These are phyloP conservation scores for Eucalyptus guilfoylei DNA, from an alignment of 345 rosid genomes.

Conservation along the genomic window DNA sequence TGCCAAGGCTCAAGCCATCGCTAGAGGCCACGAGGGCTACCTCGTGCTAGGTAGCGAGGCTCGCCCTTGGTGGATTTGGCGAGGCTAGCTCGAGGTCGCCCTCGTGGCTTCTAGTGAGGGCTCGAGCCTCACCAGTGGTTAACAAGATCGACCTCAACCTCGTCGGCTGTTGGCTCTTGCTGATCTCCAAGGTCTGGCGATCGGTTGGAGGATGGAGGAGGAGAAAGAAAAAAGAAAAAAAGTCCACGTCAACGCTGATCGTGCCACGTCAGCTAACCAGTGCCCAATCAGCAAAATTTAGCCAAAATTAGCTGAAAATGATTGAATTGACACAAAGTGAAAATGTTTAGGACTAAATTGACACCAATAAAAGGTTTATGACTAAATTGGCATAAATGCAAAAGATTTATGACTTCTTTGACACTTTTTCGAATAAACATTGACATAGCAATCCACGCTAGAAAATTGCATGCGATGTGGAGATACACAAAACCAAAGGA, in stretches of 20 bases:
- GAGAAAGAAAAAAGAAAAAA: too few relatives aligned
- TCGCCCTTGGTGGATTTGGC: fast-evolving
- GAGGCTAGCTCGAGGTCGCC: fast-evolving
- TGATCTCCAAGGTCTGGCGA: fast-evolving
- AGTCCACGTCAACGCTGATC: fast-evolving
- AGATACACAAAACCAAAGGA: not conserved
- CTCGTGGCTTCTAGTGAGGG: fast-evolving
- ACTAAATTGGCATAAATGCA: fast-evolving
- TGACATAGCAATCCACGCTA: fast-evolving
- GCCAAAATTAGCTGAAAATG: fast-evolving
- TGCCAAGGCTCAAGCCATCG: too few relatives aligned
- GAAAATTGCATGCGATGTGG: not conserved
- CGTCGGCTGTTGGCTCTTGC: fast-evolving
- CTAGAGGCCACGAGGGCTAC: fast-evolving
- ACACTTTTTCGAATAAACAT: not conserved
- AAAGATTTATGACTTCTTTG: fast-evolving
- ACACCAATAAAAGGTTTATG: fast-evolving
- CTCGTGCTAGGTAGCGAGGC: fast-evolving
- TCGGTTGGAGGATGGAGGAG: fast-evolving
- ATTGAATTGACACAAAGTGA: fast-evolving
- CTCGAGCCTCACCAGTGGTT: fast-evolving
- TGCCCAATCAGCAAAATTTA: fast-evolving
- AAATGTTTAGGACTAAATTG: too few relatives aligned
- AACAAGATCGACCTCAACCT: fast-evolving
- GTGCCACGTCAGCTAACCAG: fast-evolving